These are phyloP conservation scores for Gloeostereum incarnatum DNA, from an alignment of 768 basidiomycete species.

Conservation along the genomic window DNA sequence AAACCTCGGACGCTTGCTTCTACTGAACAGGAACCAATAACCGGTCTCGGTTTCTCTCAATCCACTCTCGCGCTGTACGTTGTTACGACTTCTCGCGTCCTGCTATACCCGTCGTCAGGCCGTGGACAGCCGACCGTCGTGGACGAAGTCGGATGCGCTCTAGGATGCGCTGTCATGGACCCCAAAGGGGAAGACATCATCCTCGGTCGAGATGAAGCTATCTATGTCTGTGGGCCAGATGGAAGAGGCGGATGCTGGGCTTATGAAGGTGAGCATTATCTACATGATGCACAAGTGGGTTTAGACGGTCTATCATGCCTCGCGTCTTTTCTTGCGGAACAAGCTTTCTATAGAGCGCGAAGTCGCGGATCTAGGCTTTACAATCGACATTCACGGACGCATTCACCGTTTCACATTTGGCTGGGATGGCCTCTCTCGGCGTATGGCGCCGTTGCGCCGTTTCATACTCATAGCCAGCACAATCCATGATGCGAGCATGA, in stretches of 20 bases:
- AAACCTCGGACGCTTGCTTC: slow-evolving; percentile 84
- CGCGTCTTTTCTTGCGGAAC: too few relatives aligned
- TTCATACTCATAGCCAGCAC: too few relatives aligned
- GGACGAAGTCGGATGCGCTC: slow-evolving; percentile 77
- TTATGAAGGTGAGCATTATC: slow-evolving; percentile 63
- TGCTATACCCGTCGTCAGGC: slow-evolving; percentile 69
- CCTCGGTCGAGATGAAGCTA: slow-evolving; percentile 85
- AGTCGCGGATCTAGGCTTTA: neutral
- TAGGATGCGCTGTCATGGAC: slow-evolving; percentile 83
- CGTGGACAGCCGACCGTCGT: slow-evolving; percentile 58
- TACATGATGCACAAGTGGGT: too few relatives aligned
- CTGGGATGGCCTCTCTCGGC: too few relatives aligned
- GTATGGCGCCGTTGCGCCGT: too few relatives aligned
- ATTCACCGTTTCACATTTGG: too few relatives aligned
- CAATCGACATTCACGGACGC: neutral
- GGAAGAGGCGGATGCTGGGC: slow-evolving; percentile 82
- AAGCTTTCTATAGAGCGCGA: too few relatives aligned
- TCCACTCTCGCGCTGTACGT: slow-evolving; percentile 66
- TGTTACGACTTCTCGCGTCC: slow-evolving; percentile 77
- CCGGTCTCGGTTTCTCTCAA: slow-evolving; percentile 84
- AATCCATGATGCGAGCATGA: too few relatives aligned
- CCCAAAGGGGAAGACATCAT: slow-evolving; percentile 66
- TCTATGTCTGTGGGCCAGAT: slow-evolving; percentile 77
- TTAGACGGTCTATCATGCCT: too few relatives aligned
- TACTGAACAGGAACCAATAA: slow-evolving; percentile 80